Evolutionary conservation across 2,329 filamentous ascomycete species (phyloP), one percentile per base, ranked within the genome.

Genomic region (Neurospora sp.): DNA sequence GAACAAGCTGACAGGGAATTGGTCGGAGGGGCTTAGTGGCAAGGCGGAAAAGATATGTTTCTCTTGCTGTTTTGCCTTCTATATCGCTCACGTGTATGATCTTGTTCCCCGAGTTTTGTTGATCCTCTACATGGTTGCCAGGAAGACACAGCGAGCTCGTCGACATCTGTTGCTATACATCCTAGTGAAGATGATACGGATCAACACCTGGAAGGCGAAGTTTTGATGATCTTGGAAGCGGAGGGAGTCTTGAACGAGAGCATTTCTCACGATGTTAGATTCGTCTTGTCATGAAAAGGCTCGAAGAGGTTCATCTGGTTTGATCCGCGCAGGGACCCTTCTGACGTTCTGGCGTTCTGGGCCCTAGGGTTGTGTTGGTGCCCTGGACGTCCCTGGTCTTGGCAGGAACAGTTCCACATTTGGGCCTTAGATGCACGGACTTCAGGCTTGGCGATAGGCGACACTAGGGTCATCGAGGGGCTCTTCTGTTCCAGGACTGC

Each of bases 401-500:
- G 52, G 23, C 28, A 62, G 15, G 7, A 62, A 62, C 3, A 28
- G 7, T 15, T n/a, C 52, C 52, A 62, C 52, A 10, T 17, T 36
- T 62, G 33, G 52, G 23, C 23, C 28, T 62, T 9, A 1, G 7
- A 62, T 28, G 52, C 52, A 62, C 52, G 17, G 52, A 62, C 52
- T 10, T 62, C 52, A 33, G 33, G 52, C 52, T 62, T 62, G 23
- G 52, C 52, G 13, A 36, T 62, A 62, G 67, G 67, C 33, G 39
- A 39, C n/a, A 28, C 15, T n/a, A 33, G 67, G 17, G 28, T 39
- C 33, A 36, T 58, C 52, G 17, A 36, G 42, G 42, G 67, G 28
- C 13, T 58, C 23, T 62, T 69, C 68, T 76, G 79, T 80, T 75
- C 74, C 77, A 79, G 72, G 71, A 73, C 67, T 79, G 79, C 78